Percentiles rank a stretch among this genome's conserved stretches.
Conservation (phyloP, 2,329 filamentous ascomycete genomes). For the Talaromyces pinophilus region DNA sequence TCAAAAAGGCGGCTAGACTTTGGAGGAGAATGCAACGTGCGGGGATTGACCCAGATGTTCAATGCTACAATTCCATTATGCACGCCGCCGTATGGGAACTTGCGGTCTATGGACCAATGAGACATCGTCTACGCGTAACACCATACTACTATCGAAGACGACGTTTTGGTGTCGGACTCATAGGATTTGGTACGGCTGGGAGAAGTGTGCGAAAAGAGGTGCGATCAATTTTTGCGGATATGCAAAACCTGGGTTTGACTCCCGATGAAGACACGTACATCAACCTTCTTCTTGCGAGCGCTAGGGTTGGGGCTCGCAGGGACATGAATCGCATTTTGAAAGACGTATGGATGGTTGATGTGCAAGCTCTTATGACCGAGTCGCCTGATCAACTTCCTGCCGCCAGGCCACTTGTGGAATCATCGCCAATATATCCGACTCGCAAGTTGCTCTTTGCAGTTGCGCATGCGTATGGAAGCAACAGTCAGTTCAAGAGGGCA, state of each 20-base stretch:
- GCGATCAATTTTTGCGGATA: slow-evolving; percentile 49
- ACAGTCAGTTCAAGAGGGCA: slow-evolving; percentile 62
- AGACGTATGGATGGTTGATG: slow-evolving; percentile 58
- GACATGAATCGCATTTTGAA: slow-evolving; percentile 53
- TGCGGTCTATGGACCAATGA: slow-evolving; percentile 41
- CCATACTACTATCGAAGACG: slow-evolving; percentile 37
- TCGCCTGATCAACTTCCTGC: slow-evolving; percentile 33
- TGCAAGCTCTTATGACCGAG: slow-evolving; percentile 44
- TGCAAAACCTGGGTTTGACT: slow-evolving; percentile 47
- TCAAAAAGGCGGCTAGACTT: slow-evolving; percentile 44
- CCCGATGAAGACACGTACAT: slow-evolving; percentile 57
- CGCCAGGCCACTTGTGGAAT: slow-evolving; percentile 45
- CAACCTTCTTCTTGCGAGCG: slow-evolving; percentile 55
- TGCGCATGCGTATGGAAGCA: slow-evolving; percentile 69
- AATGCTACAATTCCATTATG: slow-evolving; percentile 60
- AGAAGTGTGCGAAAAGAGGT: slow-evolving; percentile 40
- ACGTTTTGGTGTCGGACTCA: slow-evolving; percentile 29
- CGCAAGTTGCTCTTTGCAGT: slow-evolving; percentile 62
- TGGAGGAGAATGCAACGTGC: slow-evolving; percentile 51
- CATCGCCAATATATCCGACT: slow-evolving; percentile 62
- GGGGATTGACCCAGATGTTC: slow-evolving; percentile 46
- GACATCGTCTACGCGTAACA: slow-evolving; percentile 42
- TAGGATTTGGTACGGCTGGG: slow-evolving; percentile 34
- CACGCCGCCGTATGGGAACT: slow-evolving; percentile 52
- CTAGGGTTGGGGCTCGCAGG: slow-evolving; percentile 54